Base-by-base conservation (phyloP, 495 filamentous ascomycete species). In the Xylaria flabelliformis region DNA sequence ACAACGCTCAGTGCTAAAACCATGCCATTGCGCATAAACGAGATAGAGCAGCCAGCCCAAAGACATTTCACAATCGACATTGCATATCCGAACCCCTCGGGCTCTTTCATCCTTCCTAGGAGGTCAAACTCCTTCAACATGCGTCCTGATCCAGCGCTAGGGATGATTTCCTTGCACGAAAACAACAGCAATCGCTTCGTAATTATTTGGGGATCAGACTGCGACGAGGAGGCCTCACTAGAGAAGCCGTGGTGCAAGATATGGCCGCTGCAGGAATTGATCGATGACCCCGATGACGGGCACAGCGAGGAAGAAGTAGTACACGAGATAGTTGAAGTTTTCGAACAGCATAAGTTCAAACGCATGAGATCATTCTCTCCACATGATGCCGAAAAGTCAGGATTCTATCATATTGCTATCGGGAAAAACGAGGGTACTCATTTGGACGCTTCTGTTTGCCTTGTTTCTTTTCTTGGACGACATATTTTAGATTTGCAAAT, bases 11-110 rank as follows among this genome's bases (percentile, higher is more conserved):
- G 17, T 19, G 46, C 46, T 21, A 24, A 24, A 53, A 24, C 50
- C 24, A 53, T 53, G 50, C n/a, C 50, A 13, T 53, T 51, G 48
- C 48, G 48, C n/a, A 51, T 51, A 51, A 50, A 51, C 10, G 48
- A 21, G n/a, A 51, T 51, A 51, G 48, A 24, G 24, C 48, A 51
- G n/a, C 48, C 48, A 51, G 21, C 4, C 19, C 48, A 51, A 51
- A 51, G 19, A 24, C n/a, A 51, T 51, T 51, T 51, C 48, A 24
- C 48, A 9, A 21, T 24, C 7, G 48, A 51, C 10, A n/a, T 51
- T 51, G 48, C 48, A 24, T 51, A 51, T 51, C 48, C 48, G n/a
- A 24, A 10, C n/a, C 48, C n/a, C 9, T 51, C 48, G 48, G 44
- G 48, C 12, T 51, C 48, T 24, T 51, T 51, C 21, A 51, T 24